These are phyloP conservation scores for Talaromyces verruculosus DNA, from an alignment of 2,329 filamentous ascomycete genomes.

Conservation along the genomic window DNA sequence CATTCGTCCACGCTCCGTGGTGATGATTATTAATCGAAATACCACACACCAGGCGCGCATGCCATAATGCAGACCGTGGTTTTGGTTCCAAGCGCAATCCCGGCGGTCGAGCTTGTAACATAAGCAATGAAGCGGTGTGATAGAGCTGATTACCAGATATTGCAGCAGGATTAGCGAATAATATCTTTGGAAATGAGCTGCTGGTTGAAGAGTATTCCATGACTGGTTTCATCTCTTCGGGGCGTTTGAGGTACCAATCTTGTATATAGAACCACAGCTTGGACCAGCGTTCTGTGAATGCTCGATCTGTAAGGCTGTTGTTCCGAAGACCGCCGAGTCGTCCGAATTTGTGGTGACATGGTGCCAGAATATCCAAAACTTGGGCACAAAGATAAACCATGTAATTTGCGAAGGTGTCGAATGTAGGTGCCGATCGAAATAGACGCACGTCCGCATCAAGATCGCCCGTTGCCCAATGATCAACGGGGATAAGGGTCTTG, in stretches of 20 bases:
- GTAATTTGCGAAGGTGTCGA: not conserved
- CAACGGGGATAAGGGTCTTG: slow-evolving; percentile 42
- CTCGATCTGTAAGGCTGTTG: slow-evolving; percentile 45
- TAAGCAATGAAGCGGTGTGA: slow-evolving; percentile 56
- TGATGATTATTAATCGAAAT: slow-evolving; percentile 59
- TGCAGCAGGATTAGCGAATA: slow-evolving; percentile 56
- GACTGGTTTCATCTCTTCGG: slow-evolving; percentile 50
- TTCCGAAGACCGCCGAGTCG: slow-evolving; percentile 18
- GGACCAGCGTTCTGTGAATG: slow-evolving; percentile 49
- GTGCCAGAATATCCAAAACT: not conserved
- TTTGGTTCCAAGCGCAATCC: slow-evolving; percentile 26
- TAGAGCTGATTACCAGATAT: slow-evolving; percentile 60
- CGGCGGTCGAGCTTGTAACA: slow-evolving; percentile 49
- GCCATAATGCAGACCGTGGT: slow-evolving; percentile 51
- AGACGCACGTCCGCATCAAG: not conserved
- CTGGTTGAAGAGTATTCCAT: slow-evolving; percentile 33
- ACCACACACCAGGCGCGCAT: slow-evolving; percentile 56
- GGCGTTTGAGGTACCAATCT: slow-evolving; percentile 51
- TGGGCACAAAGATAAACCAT: not conserved
- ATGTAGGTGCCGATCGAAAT: not conserved
- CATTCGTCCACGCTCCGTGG: slow-evolving; percentile 57
- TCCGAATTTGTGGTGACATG: slow-evolving; percentile 1
- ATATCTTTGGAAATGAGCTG: slow-evolving; percentile 49
- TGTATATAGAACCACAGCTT: slow-evolving; percentile 53
- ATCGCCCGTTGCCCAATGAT: not conserved